phyloP scores from a whole-genome alignment of 164 flowering plant genomes.

The Protea cynaroides region DNA sequence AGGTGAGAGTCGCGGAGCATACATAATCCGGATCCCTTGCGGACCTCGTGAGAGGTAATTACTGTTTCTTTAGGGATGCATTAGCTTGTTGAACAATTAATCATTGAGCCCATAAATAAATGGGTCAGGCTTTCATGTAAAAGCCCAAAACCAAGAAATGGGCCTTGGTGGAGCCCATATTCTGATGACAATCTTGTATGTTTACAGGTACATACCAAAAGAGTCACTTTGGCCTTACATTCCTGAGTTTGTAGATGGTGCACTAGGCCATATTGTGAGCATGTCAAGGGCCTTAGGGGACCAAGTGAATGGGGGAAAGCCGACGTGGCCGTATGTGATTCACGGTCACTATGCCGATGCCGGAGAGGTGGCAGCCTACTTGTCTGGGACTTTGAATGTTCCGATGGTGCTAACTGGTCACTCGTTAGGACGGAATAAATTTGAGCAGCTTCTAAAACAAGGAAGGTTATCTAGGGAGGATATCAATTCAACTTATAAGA shows the following conservation, averaged over 20 bases:
- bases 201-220: constrained; percentile 57
- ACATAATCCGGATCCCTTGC: constrained; percentile 72
- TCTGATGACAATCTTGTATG: too few relatives aligned
- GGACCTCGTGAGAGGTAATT: constrained; percentile 56
- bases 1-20: constrained; percentile 47
- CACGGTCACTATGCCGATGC: constrained; percentile 95
- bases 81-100: too few relatives aligned
- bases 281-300: constrained; percentile 75
- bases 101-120: too few relatives aligned
- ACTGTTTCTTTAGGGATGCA: background rate
- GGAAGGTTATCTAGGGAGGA: constrained; percentile 66
- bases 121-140: too few relatives aligned
- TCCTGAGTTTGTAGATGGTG: constrained; percentile 75
- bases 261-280: constrained; percentile 58
- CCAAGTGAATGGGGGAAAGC: constrained; percentile 47
- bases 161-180: too few relatives aligned
- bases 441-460: constrained; percentile 76
- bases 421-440: constrained; percentile 80
- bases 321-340: constrained; percentile 75
- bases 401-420: constrained; percentile 89
- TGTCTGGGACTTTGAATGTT: constrained; percentile 66
- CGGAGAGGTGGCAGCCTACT: constrained; percentile 63
- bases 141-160: too few relatives aligned
- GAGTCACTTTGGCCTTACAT: constrained; percentile 81
- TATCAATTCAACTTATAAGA: constrained; percentile 68